Base-by-base conservation (phyloP, 2,329 filamentous ascomycete species). In the Arachnomyces sp. region DNA sequence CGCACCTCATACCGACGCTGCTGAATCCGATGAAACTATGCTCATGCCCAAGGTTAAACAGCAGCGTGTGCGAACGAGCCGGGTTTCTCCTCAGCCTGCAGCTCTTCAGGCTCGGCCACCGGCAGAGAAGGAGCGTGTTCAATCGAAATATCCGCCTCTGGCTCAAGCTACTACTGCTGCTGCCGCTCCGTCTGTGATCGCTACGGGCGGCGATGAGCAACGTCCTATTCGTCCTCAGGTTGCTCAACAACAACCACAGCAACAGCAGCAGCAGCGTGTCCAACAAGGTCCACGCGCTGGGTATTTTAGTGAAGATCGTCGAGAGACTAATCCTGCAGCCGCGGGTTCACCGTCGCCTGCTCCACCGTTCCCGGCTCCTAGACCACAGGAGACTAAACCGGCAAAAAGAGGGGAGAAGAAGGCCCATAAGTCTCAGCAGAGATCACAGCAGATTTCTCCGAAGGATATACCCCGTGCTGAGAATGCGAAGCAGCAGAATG, bases 291-390 rank as follows among this genome's bases (percentile, higher is more conserved):
- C 67, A 7, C 63, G 60, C 18, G 42, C 62, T 39, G 67, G 67
- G 30, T 66, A 65, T 35, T 71, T 71, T 42, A 59, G 60, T 21
- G 66, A 70, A 9, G 64, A 66, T 6, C 52, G 59, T 17, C 52
- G 59, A 28, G 63, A 65, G 13, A 49, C 34, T 28, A 45, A 54
- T 32, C 43, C 53, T 3, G 39, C 47, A 3, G 39, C 48, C 15
- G 41, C 52, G 15, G 34, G 59, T 25, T 38, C 52, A 18, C 55
- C 57, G 34, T 39, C 51, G 11, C 46, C 49, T 12, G 35, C 52
- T 33, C 53, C 51, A n/a, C 36, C 50, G 8, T 25, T 25, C 9
- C 21, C 21, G 21, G 21, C 9, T 25, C 21, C 21, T 25, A 9
- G 21, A 9, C 14, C 33, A 14, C 31, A 9, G 9, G 21, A 25